Evolutionary conservation across 2,329 filamentous ascomycete genomes (phyloP).

Genomic region (Alternaria sp.): DNA sequence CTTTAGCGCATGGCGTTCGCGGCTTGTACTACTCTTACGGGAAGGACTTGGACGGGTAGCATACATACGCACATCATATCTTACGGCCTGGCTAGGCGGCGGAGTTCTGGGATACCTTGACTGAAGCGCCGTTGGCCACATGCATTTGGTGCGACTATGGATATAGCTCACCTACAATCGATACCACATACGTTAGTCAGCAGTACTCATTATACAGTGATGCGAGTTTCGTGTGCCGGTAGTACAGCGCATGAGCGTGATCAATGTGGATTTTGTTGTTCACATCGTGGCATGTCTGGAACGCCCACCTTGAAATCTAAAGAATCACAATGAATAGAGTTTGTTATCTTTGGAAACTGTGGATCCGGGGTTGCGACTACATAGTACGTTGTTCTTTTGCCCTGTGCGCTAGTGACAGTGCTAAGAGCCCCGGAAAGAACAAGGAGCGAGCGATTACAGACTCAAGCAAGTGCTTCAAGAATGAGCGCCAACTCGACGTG

Average conservation of each 20-base stretch:
- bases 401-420: background rate
- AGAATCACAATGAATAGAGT: background rate
- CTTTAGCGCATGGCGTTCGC: slow-evolving; percentile 38
- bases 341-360: background rate
- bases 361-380: slow-evolving; percentile 1
- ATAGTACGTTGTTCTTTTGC: slow-evolving; percentile 4
- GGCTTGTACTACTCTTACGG: slow-evolving; percentile 30
- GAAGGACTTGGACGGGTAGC: slow-evolving; percentile 26
- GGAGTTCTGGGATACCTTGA: slow-evolving; percentile 26
- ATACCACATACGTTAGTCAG: slow-evolving; percentile 31
- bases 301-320: background rate
- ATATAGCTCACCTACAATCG: slow-evolving; percentile 21
- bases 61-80: slow-evolving; percentile 23
- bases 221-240: background rate
- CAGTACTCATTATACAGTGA: background rate
- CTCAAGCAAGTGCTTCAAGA: background rate
- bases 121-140: slow-evolving; percentile 24
- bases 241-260: background rate
- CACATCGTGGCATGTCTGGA: background rate
- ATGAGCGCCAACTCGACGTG: background rate
- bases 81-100: slow-evolving; percentile 27
- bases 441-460: background rate
- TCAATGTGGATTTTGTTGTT: background rate
- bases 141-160: slow-evolving; percentile 28
- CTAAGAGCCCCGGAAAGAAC: slow-evolving; percentile 2